phyloP scores from a whole-genome alignment of 2,329 filamentous ascomycete genomes.

The Harringtonia lauricola region DNA sequence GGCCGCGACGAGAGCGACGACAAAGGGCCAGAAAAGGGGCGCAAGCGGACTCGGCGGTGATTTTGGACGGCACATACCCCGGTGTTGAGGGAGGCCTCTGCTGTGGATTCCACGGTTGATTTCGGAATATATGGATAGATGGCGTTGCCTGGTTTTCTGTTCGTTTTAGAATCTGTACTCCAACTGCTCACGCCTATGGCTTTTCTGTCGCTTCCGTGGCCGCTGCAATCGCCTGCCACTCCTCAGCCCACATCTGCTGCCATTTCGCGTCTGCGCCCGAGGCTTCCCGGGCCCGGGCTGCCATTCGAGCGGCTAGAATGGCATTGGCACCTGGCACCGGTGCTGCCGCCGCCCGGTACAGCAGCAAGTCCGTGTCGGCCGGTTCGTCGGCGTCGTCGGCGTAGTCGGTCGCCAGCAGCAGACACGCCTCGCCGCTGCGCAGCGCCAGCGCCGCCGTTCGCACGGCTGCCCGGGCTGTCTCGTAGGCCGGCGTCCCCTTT shows the following conservation, averaged over 20 bases:
- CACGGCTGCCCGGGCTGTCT: slow-evolving; percentile 11
- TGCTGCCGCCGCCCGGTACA: slow-evolving; percentile 20
- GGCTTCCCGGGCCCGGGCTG: neutral
- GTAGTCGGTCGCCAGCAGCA: slow-evolving; percentile 18
- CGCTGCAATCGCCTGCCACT: neutral
- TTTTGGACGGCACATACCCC: too few relatives aligned
- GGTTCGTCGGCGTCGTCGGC: slow-evolving; percentile 10
- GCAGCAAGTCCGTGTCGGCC: slow-evolving; percentile 6
- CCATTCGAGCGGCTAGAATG: slow-evolving; percentile 7
- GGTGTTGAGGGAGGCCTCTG: too few relatives aligned
- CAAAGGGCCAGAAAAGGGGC: slow-evolving; percentile 19
- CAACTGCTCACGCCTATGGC: neutral
- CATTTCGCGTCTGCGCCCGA: slow-evolving; percentile 7
- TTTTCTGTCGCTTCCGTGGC: neutral
- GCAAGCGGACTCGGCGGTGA: slow-evolving; percentile 8
- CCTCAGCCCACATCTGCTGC: neutral
- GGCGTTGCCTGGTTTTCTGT: too few relatives aligned
- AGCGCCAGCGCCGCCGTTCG: slow-evolving; percentile 20
- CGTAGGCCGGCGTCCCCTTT: neutral
- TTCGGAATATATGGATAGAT: too few relatives aligned
- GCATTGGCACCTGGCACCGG: slow-evolving; percentile 14
- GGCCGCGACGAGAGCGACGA: slow-evolving; percentile 31
- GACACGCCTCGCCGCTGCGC: slow-evolving; percentile 17
- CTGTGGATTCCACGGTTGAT: too few relatives aligned
- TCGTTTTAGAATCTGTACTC: neutral